Conservation (phyloP, 2,329 filamentous ascomycete species). For the Aspergillus glaucus region DNA sequence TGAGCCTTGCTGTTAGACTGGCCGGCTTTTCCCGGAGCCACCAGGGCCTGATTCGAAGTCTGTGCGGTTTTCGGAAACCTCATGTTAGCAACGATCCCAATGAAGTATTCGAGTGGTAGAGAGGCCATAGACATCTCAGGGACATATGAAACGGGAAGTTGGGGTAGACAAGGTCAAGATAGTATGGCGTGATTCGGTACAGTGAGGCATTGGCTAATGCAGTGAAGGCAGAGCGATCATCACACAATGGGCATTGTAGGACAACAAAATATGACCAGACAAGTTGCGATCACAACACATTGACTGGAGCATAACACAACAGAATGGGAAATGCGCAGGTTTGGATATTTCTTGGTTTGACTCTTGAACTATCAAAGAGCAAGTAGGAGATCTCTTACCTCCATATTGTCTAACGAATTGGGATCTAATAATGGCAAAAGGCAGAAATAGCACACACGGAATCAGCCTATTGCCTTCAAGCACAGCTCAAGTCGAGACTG, state of each 20-base stretch:
- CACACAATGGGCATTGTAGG: neutral
- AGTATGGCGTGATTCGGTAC: no score
- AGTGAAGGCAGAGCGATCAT: neutral
- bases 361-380: neutral
- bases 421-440: neutral
- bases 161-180: neutral
- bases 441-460: neutral
- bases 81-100: slow-evolving; percentile 25
- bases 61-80: slow-evolving; percentile 30
- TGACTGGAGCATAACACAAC: neutral
- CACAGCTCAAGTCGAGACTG: neutral
- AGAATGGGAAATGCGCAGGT: neutral
- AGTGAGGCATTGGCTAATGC: no score
- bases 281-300: neutral
- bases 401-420: neutral
- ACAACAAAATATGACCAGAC: neutral
- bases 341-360: neutral
- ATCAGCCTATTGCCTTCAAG: neutral
- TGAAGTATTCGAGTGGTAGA: neutral
- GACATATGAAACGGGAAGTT: neutral
- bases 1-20: slow-evolving; percentile 39
- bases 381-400: neutral
- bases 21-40: slow-evolving; percentile 20
- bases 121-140: neutral
- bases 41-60: slow-evolving; percentile 20